Evolutionary conservation across 2,329 filamentous ascomycete genomes (phyloP).

Genomic region (Pseudocercospora macadamiae): DNA sequence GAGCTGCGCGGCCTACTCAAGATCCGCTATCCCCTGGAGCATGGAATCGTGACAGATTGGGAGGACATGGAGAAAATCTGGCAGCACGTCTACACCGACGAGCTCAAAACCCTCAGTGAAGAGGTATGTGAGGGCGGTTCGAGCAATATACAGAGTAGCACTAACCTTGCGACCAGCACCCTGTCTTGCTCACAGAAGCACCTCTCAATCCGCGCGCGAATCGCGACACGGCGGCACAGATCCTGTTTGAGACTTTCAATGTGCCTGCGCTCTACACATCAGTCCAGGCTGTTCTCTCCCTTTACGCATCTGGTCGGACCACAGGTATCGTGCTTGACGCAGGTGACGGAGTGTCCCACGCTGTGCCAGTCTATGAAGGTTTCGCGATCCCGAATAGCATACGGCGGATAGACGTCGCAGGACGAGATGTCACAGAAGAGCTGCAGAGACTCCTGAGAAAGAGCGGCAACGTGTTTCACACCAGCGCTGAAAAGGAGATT

Average conservation of each 20-base stretch:
- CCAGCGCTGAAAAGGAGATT: conserved; percentile 98
- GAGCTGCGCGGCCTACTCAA: conserved; percentile 91
- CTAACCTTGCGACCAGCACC: conserved; percentile 63
- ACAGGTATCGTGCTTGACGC: conserved; percentile 95
- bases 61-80: conserved; percentile 99
- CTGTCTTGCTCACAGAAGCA: conserved; percentile 92
- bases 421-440: conserved; percentile 93
- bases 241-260: conserved; percentile 98
- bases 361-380: conserved; percentile 95
- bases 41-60: conserved; percentile 99
- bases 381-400: conserved; percentile 97
- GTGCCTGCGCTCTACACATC: conserved; percentile 95
- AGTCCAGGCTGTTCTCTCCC: conserved; percentile 92
- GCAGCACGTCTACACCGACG: conserved; percentile 96
- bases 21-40: conserved; percentile 93
- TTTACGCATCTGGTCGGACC: conserved; percentile 94
- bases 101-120: conserved; percentile 94
- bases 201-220: conserved; percentile 94
- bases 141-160: neutral
- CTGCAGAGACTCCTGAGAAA: conserved; percentile 89
- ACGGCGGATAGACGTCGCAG: conserved; percentile 91
- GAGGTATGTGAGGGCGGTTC: conserved; percentile 62
- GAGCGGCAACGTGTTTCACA: conserved; percentile 92
- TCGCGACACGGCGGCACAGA: conserved; percentile 93
- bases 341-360: conserved; percentile 94